Evolutionary conservation across 331 rosid species (phyloP).

Genomic region (Cucumis variabilis): DNA sequence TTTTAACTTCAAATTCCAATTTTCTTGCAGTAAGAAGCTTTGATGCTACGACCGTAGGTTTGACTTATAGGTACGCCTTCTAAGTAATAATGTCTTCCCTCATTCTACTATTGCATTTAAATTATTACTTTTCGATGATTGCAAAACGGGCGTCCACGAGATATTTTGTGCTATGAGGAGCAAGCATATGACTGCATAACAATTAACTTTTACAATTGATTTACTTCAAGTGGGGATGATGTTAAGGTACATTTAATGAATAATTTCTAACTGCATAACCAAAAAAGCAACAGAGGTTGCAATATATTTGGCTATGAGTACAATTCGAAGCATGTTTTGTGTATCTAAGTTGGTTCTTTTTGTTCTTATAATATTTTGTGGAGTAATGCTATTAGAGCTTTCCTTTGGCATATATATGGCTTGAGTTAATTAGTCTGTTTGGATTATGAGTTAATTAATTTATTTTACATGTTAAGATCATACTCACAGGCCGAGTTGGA

Average conservation of each 20-base stretch:
- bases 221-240: constrained; percentile 97
- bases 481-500: too few relatives aligned
- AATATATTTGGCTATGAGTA: background rate
- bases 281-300: background rate
- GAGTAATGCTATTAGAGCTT: too few relatives aligned
- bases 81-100: constrained; percentile 35
- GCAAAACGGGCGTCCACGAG: constrained; percentile 48
- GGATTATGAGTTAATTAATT: too few relatives aligned
- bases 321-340: too few relatives aligned
- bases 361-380: too few relatives aligned
- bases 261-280: background rate
- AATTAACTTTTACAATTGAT: constrained; percentile 93
- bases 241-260: constrained; percentile 70
- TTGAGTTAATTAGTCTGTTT: too few relatives aligned
- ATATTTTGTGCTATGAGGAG: constrained; percentile 95
- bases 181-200: constrained; percentile 91
- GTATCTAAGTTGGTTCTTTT: too few relatives aligned
- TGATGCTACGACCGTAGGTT: constrained; percentile 96
- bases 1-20: background rate
- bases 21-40: constrained; percentile 69
- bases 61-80: constrained; percentile 84
- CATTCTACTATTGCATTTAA: background rate
- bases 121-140: background rate
- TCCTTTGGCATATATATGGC: too few relatives aligned
- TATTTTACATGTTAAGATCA: too few relatives aligned